These are phyloP conservation scores for Aspergillus saccharolyticus DNA, from an alignment of 495 filamentous ascomycete species.

Conservation along the genomic window DNA sequence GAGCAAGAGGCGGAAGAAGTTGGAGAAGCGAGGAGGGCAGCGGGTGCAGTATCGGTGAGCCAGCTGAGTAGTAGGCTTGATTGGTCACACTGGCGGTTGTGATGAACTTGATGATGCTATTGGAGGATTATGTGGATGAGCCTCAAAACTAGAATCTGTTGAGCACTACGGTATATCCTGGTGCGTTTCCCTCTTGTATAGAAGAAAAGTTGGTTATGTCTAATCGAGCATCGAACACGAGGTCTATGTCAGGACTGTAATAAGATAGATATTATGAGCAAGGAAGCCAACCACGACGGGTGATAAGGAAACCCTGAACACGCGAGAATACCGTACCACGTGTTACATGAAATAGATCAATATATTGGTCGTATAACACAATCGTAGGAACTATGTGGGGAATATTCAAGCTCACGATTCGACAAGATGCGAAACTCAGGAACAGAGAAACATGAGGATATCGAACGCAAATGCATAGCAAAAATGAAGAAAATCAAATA, in stretches of 20 bases:
- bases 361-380: slow-evolving; percentile 15
- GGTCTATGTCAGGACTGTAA: too few relatives aligned
- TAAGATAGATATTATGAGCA: too few relatives aligned
- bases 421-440: slow-evolving; percentile 3
- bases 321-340: too few relatives aligned
- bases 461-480: slow-evolving; percentile 6
- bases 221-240: not conserved
- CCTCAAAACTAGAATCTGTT: too few relatives aligned
- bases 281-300: too few relatives aligned
- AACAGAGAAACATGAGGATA: slow-evolving; percentile 12
- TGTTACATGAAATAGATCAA: not conserved
- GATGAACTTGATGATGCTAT: too few relatives aligned
- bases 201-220: not conserved
- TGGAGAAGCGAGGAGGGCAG: slow-evolving; percentile 55
- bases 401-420: slow-evolving; percentile 28
- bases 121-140: too few relatives aligned
- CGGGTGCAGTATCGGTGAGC: slow-evolving; percentile 40
- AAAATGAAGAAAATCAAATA: not conserved
- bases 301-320: too few relatives aligned
- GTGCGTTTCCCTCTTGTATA: not conserved
- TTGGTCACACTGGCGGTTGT: too few relatives aligned
- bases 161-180: not conserved
- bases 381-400: slow-evolving; percentile 41
- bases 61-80: not conserved
- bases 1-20: slow-evolving; percentile 60